Evolutionary conservation across 1,139 yeast genomes (phyloP), one percentile per base, ranked within the genome.

Genomic region (Lodderomyces metapsilosis): DNA sequence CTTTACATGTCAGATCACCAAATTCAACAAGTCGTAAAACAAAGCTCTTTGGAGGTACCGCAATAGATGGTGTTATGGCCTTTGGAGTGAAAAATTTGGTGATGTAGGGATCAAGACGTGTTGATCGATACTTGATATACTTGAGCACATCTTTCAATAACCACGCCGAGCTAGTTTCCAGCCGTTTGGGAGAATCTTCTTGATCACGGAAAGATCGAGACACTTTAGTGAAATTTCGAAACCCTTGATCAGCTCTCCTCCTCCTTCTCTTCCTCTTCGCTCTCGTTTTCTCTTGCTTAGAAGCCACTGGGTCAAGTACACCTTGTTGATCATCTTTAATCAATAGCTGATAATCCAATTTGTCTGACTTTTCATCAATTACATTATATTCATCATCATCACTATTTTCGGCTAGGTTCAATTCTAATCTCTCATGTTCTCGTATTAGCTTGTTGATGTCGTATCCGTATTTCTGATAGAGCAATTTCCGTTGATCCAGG

Each of bases 21-120:
- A 37, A 37, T 16, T 37, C 40, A 23, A 37, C 16, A 37, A 37
- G 10, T 18, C 35, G 25, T 13, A 37, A 12, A 10, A 15, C 4
- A 18, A 17, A 25, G 18, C 18, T 15, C 12, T 28, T 13, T 6
- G 30, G 6, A 8, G 10, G 6, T 9, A 9, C 10, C 4, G 25
- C 10, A 9, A 8, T 8, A 5, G 36, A 24, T 33, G 36, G 16
- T 12, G 20, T 9, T 15, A 11, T 23, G 11, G 5, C 21, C 9
- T 36, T 25, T 20, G 34, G 34, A 16, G 32, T 37, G 16, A 37
- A 37, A 2, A 13, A 20, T 22, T 30, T 21, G 10, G 13, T 31
- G 13, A 37, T 22, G 17, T 28, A 18, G 5, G 40, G 40, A 10
- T 37, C 40, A 2, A 30, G 10, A 17, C 11, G 9, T 7, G 3